phyloP scores from a whole-genome alignment of 163 green algal genomes.

The Volvox carteri region DNA sequence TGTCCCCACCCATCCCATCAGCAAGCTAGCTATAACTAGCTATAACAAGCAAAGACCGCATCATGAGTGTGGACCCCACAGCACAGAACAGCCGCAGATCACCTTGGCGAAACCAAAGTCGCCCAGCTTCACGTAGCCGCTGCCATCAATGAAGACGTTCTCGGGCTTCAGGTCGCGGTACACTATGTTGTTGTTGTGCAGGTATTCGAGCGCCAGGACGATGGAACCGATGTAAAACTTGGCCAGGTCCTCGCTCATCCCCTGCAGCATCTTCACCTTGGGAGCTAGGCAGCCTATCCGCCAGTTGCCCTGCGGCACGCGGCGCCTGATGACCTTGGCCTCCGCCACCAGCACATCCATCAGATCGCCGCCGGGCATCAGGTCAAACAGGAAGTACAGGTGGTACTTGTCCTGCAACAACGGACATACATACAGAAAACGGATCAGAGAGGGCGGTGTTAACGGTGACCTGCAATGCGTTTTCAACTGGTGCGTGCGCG shows the following conservation, averaged over 20 bases:
- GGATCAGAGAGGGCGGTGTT: background rate
- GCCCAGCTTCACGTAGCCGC: slow-evolving; percentile 95
- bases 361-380: slow-evolving; percentile 91
- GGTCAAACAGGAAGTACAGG: slow-evolving; percentile 96
- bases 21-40: too few relatives aligned
- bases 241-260: slow-evolving; percentile 91
- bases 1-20: too few relatives aligned
- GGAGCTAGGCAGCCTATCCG: slow-evolving; percentile 82
- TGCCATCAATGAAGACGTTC: slow-evolving; percentile 96
- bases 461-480: too few relatives aligned
- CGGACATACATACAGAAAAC: background rate
- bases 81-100: too few relatives aligned
- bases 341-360: slow-evolving; percentile 97
- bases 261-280: slow-evolving; percentile 84
- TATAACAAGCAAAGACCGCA: too few relatives aligned
- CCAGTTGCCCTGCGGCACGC: slow-evolving; percentile 79
- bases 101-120: slow-evolving; percentile 98
- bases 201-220: slow-evolving; percentile 94
- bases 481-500: too few relatives aligned
- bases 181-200: slow-evolving; percentile 95
- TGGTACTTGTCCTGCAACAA: slow-evolving; percentile 86
- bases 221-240: slow-evolving; percentile 95
- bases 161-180: slow-evolving; percentile 99
- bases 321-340: slow-evolving; percentile 88
- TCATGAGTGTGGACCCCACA: too few relatives aligned